Evolutionary conservation across 805 yeast species (phyloP), one percentile per base, ranked within the genome.

Genomic region (Candida loeiensis): DNA sequence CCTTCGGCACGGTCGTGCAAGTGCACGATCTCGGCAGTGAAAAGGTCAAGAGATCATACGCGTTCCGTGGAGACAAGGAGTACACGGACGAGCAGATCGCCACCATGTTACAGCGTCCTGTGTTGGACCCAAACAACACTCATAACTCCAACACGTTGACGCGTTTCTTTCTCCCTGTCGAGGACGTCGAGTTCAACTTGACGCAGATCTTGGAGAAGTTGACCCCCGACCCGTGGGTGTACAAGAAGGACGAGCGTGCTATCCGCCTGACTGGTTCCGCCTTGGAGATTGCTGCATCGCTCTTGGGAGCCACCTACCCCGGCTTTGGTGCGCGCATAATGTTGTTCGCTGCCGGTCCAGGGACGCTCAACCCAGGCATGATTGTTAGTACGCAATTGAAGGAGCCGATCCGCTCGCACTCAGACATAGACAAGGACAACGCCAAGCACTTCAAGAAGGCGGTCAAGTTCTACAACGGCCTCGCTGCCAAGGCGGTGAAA

Each of bases 391-490:
- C 83, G 17, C 93, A 89, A 61, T 75, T 93, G 60, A 85, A 86
- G 59, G 99, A 93, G 64, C 96, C 99, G 36, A 85, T 93, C 53
- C 80, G 99, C 71, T 93, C 99, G 6, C 99, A 93, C 66, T 87
- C 85, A 56, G 99, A 93, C 61, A 86, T 93, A 50, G 98, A 93
- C 61, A 82, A 89, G 50, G 97, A 91, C 54, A 63, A 56, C 41
- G 95, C 96, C 41, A 82, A 82, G 56, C 95, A 89, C 60, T 86
- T 80, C 68, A 83, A 85, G 56, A 86, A 85, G 61, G 95, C 96
- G 7, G 76, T 75, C 52, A 82, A 86, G 61, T 89, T 79, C 56
- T 90, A 89, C 63, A 90, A 85, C 46, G 67, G 72, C 27, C 60
- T 90, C 34, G 84, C 95, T 27, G 74, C 77, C 32, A 82, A 81